A percentile compares a stretch with the other conserved stretches of the same genome.
These are phyloP conservation scores for Discostella stelligeroides DNA, from an alignment of 108 stramenopile species.

Conservation along the genomic window DNA sequence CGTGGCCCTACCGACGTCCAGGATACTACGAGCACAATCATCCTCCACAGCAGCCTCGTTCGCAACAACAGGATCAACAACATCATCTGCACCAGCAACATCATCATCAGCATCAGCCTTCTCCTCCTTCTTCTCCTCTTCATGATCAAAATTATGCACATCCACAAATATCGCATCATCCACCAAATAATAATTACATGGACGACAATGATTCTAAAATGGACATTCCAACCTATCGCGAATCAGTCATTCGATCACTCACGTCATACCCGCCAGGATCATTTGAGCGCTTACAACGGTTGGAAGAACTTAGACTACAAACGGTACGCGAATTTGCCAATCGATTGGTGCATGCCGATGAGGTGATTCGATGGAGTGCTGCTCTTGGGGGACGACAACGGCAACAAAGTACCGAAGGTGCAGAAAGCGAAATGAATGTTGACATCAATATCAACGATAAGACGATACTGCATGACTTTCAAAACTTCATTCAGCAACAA, in stretches of 20 bases:
- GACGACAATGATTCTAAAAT: neutral
- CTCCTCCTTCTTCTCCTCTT: slow-evolving; percentile 15
- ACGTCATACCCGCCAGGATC: slow-evolving; percentile 79
- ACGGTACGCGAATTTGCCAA: slow-evolving; percentile 60
- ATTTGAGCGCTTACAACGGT: slow-evolving; percentile 57
- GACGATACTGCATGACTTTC: slow-evolving; percentile 32
- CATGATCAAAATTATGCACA: neutral
- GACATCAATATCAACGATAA: slow-evolving; percentile 29
- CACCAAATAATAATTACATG: neutral
- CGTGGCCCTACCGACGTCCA: slow-evolving; percentile 68
- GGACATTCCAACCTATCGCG: slow-evolving; percentile 35
- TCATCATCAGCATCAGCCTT: slow-evolving; percentile 4
- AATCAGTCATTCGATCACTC: slow-evolving; percentile 57
- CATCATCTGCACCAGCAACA: slow-evolving; percentile 36
- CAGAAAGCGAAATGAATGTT: too few species aligned
- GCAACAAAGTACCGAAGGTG: neutral
- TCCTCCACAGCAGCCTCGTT: slow-evolving; percentile 6
- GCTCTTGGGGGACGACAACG: slow-evolving; percentile 14
- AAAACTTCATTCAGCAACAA: slow-evolving; percentile 32
- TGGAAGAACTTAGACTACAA: slow-evolving; percentile 76
- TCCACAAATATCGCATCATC: slow-evolving; percentile 7
- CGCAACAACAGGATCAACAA: slow-evolving; percentile 14
- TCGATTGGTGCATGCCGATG: slow-evolving; percentile 48
- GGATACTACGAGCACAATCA: slow-evolving; percentile 30
- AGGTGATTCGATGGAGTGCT: slow-evolving; percentile 32